Evolutionary conservation across 176 grass and related monocot genomes (phyloP).

Genomic region (Phragmites australis): DNA sequence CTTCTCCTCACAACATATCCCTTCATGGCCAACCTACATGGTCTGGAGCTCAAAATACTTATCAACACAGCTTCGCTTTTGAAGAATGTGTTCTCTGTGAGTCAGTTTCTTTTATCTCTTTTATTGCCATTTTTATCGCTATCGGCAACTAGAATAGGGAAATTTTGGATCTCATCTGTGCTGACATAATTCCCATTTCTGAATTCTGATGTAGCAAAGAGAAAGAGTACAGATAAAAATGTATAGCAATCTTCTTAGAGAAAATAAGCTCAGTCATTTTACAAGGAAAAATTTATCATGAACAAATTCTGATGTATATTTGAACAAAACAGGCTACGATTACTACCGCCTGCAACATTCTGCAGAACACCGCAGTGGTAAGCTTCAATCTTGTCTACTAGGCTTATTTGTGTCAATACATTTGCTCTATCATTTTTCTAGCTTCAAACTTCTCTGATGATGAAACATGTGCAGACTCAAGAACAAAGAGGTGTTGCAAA

Average conservation of each 20-base stretch:
- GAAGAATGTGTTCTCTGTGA: constrained; percentile 59
- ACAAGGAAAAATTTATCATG: background rate
- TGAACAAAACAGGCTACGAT: constrained; percentile 60
- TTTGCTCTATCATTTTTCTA: background rate
- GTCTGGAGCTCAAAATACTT: constrained; percentile 49
- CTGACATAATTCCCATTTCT: background rate
- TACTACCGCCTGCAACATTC: constrained; percentile 58
- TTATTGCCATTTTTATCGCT: too few relatives aligned
- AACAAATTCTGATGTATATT: constrained; percentile 21
- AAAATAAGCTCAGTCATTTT: background rate
- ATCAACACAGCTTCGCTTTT: constrained; percentile 58
- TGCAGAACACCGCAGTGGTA: constrained; percentile 75
- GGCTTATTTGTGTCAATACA: background rate
- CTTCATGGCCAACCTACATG: constrained; percentile 57
- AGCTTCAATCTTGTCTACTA: background rate
- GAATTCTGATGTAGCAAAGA: background rate
- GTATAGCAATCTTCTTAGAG: background rate
- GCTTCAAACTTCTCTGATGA: constrained; percentile 13
- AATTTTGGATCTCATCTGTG: background rate
- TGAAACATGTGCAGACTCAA: constrained; percentile 46
- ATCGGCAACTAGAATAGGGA: background rate
- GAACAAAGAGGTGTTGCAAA: constrained; percentile 73
- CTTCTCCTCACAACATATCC: constrained; percentile 61
- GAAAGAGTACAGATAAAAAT: background rate
- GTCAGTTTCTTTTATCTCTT: constrained; percentile 10